phyloP scores from a whole-genome alignment of 495 filamentous ascomycete species.

The Penicillium samsonianum region DNA sequence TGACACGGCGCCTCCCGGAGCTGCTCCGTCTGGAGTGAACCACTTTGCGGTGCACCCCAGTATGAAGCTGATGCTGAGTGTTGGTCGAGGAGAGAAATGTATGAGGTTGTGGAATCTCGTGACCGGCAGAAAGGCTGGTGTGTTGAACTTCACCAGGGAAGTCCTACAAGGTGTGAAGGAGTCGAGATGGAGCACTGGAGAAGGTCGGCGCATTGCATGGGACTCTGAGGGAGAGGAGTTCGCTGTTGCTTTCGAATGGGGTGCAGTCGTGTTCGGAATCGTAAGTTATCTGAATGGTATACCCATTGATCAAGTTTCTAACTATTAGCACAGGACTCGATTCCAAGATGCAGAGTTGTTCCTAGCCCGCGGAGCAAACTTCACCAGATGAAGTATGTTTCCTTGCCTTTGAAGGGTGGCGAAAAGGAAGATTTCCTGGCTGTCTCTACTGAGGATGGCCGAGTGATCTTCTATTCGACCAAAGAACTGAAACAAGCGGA shows the following conservation, averaged over 20 bases:
- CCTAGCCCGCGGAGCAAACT: constrained; percentile 74
- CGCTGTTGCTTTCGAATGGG: constrained; percentile 84
- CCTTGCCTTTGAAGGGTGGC: constrained; percentile 42
- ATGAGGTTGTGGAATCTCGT: constrained; percentile 97
- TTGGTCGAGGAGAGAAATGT: constrained; percentile 81
- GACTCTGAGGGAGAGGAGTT: constrained; percentile 75
- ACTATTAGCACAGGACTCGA: constrained; percentile 60
- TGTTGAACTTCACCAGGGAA: constrained; percentile 75
- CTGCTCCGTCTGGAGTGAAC: constrained; percentile 85
- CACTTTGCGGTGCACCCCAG: constrained; percentile 94
- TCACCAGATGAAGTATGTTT: constrained; percentile 75
- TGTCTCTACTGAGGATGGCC: constrained; percentile 90
- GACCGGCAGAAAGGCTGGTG: constrained; percentile 92
- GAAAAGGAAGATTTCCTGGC: constrained; percentile 59
- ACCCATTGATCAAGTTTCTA: constrained; percentile 15
- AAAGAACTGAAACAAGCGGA: constrained; percentile 35
- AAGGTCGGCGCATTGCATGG: constrained; percentile 85
- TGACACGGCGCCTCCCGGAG: constrained; percentile 83
- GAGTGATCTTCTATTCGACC: constrained; percentile 82
- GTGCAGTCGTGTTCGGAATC: constrained; percentile 80
- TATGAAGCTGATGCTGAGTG: constrained; percentile 92
- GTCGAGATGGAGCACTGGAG: constrained; percentile 72
- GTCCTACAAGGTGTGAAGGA: constrained; percentile 72
- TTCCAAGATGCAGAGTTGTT: constrained; percentile 69
- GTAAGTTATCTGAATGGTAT: constrained; percentile 39